Evolutionary conservation across 768 basidiomycete genomes (phyloP), one percentile per base, ranked within the genome.

Genomic region (Cystofilobasidium capitatum): DNA sequence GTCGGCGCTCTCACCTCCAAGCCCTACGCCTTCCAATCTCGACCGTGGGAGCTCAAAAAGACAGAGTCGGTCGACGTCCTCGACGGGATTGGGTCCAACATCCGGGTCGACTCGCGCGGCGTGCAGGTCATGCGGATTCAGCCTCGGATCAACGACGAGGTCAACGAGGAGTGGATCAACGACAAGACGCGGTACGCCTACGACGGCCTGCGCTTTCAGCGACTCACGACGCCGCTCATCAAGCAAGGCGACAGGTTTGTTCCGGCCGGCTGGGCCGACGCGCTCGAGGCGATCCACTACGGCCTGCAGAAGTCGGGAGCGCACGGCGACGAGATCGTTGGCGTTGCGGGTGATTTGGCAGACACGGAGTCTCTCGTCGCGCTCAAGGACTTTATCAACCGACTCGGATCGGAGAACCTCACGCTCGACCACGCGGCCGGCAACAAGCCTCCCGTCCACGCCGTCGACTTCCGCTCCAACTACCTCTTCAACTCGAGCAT

Each of bases 101-200:
- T 99, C 77, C 87, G 92, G 54, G 82, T 99, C 64, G 93, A 99
- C 77, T 93, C 93, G 42, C 84, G 94, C 40, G 92, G 92, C 45
- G 88, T 94, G 6, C 85, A 90, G 76, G 94, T 98, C 70, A 98
- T 98, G 93, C 87, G 96, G 59, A 83, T 99, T 72, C 92, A 96
- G 75, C 96, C 96, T 1, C 84, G 88, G 74, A 89, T 90, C 59
- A 98, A 97, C 76, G 96, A 98, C 77, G 89, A 96, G 72, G 86
- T 99, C 71, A 99, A 99, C 77, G 96, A 99, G 80, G 96, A 99
- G 78, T 98, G 96, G 96, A 94, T 99, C 77, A 91, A 84, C 77
- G 96, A 99, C 82, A 99, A 99, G 83, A 92, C 94, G 1, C 88
- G 96, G 66, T 92, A 91, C 77, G 89, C 94, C 1, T 88, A 92